A percentile compares a stretch with the other conserved stretches of the same genome.
Conservation (phyloP, 1,284 basidiomycete species). For the Sutorius eximius region DNA sequence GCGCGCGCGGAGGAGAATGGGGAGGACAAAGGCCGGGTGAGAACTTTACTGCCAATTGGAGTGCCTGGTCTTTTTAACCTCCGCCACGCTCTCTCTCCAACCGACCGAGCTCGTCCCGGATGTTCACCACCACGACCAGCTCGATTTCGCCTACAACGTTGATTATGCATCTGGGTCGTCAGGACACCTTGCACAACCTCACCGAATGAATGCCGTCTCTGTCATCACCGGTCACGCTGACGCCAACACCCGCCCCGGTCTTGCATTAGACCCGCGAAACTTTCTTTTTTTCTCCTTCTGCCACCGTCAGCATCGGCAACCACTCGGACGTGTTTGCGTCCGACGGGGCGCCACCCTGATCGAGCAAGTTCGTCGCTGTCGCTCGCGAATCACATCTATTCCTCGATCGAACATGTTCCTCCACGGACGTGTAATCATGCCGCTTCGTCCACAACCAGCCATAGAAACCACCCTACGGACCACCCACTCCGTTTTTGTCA, state of each 20-base stretch:
- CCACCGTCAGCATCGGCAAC: conserved; percentile 3
- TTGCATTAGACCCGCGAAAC: conserved; percentile 13
- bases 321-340: neutral
- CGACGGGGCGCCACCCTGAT: conserved; percentile 8
- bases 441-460: neutral
- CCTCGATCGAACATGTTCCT: neutral
- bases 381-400: conserved; percentile 5
- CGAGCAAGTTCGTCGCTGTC: conserved; percentile 12
- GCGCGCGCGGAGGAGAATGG: conserved; percentile 23
- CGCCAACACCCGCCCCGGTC: neutral
- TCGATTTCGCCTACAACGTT: too few species aligned
- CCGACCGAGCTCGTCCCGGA: too few species aligned
- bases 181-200: too few species aligned
- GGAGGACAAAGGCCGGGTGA: conserved; percentile 28
- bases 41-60: conserved; percentile 21
- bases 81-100: conserved; percentile 18
- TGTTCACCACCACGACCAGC: neutral
- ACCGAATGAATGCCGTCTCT: neutral
- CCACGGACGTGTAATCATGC: neutral
- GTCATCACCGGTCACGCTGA: conserved; percentile 5
- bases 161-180: too few species aligned
- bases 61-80: conserved; percentile 34
- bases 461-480: neutral
- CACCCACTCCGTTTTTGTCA: neutral
- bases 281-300: neutral